These are phyloP conservation scores for Sonneratia alba DNA, from an alignment of 345 rosid genomes.

Conservation along the genomic window DNA sequence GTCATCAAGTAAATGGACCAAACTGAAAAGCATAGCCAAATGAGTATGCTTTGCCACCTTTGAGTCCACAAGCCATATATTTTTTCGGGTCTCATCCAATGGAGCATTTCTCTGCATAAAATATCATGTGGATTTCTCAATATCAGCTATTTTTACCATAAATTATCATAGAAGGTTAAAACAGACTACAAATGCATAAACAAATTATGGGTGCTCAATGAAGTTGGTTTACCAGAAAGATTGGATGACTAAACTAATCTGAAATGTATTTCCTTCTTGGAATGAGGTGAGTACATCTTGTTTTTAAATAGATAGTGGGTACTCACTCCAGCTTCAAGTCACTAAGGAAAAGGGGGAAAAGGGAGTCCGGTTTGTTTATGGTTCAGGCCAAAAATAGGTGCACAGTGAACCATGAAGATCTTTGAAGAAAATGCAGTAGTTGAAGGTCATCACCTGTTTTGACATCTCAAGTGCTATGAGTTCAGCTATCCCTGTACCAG, in stretches of 20 bases:
- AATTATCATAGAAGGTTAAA: background rate
- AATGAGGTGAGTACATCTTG: background rate
- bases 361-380: no score
- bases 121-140: background rate
- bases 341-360: no score
- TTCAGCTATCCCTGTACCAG: slow-evolving; percentile 96
- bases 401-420: background rate
- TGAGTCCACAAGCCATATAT: slow-evolving; percentile 88
- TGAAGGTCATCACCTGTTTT: slow-evolving; percentile 46
- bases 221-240: background rate
- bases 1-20: background rate
- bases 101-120: slow-evolving; percentile 62
- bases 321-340: no score
- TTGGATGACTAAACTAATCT: background rate
- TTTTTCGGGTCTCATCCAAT: slow-evolving; percentile 71
- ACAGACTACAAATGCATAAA: background rate
- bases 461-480: slow-evolving; percentile 90
- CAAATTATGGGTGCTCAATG: background rate
- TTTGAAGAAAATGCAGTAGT: background rate
- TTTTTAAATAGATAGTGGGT: background rate
- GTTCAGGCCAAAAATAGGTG: background rate
- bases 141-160: background rate
- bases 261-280: background rate
- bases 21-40: background rate
- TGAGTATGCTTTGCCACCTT: slow-evolving; percentile 40